Evolutionary conservation across 2,329 filamentous ascomycete species (phyloP), one percentile per base, ranked within the genome.

Genomic region (Amylocarpus encephaloides): DNA sequence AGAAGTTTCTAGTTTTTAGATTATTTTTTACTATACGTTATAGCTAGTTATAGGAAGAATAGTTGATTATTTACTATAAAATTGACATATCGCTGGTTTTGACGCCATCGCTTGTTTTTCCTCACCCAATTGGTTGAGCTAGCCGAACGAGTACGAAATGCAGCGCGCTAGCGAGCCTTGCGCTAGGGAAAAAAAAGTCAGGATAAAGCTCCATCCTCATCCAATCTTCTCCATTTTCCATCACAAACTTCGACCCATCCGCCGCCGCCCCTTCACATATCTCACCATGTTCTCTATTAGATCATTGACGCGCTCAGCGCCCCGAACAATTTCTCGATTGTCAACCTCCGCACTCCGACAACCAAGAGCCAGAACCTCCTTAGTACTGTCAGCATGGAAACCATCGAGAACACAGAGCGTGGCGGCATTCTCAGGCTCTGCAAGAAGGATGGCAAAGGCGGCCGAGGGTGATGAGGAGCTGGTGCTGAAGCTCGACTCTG

Each of bases 401-500:
- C 57, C 62, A 53, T 44, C 57, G 18, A 57, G 50, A 56, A 54
- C 54, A 49, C 61, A 62, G 59, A 57, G 49, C 46, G 51, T 57
- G 32, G 57, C 63, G 13, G 54, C 62, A 41, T 67, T 67, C 50
- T 66, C 64, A 2, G 75, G 74, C 15, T 70, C 73, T 1, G 55
- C 67, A 19, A 58, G 73, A 54, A 72, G 75, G 32, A 51, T 70
- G 15, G 62, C 66, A 38, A 54, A 55, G 35, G 52, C 51, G 35
- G 66, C 65, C 43, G 76, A 80, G 67, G 80, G 79, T 55, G 88
- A 94, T 65, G 76, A 85, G 59, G 89, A 96, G 72, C 83, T 98
- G 48, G 79, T 83, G 36, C 81, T 83, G 52, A 97, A 97, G 79
- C 80, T 98, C 44, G 81, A 88, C 59, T 84, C 82, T 66, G 91